These are phyloP conservation scores for Cryphonectria japonica DNA, from an alignment of 2,329 filamentous ascomycete species.

Conservation along the genomic window DNA sequence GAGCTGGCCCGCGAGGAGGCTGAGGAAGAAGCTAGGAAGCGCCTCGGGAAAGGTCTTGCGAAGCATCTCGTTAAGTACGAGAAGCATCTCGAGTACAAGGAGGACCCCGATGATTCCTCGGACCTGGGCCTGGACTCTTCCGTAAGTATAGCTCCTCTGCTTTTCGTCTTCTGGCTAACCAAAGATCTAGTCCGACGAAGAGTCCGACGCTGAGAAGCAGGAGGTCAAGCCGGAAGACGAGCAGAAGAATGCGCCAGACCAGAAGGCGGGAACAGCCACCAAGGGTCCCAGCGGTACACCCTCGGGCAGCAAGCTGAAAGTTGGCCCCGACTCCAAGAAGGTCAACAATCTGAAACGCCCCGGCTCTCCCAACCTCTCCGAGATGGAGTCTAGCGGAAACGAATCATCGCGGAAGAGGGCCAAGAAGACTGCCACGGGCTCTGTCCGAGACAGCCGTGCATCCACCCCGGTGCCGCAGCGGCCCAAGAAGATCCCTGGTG, in stretches of 20 bases:
- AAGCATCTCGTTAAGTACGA: constrained; percentile 85
- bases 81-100: constrained; percentile 84
- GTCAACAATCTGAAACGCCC: constrained; percentile 75
- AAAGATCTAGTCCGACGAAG: constrained; percentile 52
- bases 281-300: constrained; percentile 68
- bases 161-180: constrained; percentile 28
- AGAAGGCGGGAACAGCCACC: constrained; percentile 58
- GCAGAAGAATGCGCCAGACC: constrained; percentile 49
- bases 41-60: constrained; percentile 74
- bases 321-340: constrained; percentile 55
- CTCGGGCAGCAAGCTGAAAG: constrained; percentile 47
- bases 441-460: constrained; percentile 56
- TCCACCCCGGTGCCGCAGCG: constrained; percentile 59
- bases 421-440: constrained; percentile 62
- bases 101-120: constrained; percentile 52
- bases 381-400: constrained; percentile 79
- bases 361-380: constrained; percentile 81
- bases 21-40: constrained; percentile 70
- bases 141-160: constrained; percentile 32
- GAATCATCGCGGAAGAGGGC: constrained; percentile 81
- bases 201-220: constrained; percentile 57
- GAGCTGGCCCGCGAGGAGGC: constrained; percentile 72
- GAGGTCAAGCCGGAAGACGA: constrained; percentile 56
- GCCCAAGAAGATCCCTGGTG: constrained; percentile 54
- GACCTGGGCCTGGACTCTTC: constrained; percentile 43